Percentiles rank a stretch among this genome's conserved stretches.
These are phyloP conservation scores for Fennellomyces sp. DNA, from an alignment of 371 early-diverging fungal genomes.

Conservation along the genomic window DNA sequence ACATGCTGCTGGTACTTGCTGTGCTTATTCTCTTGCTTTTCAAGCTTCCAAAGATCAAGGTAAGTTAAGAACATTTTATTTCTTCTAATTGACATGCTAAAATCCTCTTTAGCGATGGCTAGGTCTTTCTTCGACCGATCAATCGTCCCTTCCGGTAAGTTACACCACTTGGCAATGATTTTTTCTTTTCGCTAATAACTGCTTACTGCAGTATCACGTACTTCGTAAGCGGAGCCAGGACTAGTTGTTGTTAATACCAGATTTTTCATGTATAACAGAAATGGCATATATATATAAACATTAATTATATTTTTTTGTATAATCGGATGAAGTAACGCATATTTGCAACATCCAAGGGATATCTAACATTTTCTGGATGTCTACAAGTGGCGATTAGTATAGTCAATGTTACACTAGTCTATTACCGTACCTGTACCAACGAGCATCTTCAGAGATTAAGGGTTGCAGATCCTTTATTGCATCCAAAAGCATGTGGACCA, in stretches of 20 bases:
- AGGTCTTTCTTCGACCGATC: neutral
- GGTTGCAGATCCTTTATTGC: conserved; percentile 74
- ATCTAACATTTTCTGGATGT: conserved; percentile 65
- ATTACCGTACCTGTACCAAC: conserved; percentile 78
- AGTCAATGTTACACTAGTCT: neutral
- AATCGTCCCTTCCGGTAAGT: conserved; percentile 6
- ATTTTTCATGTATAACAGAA: neutral
- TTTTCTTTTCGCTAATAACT: no score
- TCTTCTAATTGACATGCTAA: conserved; percentile 7
- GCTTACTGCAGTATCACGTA: neutral
- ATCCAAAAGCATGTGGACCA: conserved; percentile 89
- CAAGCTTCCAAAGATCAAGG: conserved; percentile 12
- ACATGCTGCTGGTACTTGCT: conserved; percentile 5
- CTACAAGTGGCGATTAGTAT: conserved; percentile 16
- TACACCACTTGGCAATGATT: no score
- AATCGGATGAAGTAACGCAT: conserved; percentile 91
- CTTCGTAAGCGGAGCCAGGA: neutral
- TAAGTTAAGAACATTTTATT: neutral
- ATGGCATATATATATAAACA: neutral
- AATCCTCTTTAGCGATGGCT: neutral
- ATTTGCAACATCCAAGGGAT: conserved; percentile 81
- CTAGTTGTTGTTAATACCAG: conserved; percentile 1
- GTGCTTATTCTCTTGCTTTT: neutral
- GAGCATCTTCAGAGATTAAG: conserved; percentile 69
- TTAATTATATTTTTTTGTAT: conserved; percentile 55